A percentile compares a stretch with the other conserved stretches of the same genome.
Evolutionary conservation across 2,329 filamentous ascomycete genomes (phyloP).

Genomic region (Byssochlamys sp.): DNA sequence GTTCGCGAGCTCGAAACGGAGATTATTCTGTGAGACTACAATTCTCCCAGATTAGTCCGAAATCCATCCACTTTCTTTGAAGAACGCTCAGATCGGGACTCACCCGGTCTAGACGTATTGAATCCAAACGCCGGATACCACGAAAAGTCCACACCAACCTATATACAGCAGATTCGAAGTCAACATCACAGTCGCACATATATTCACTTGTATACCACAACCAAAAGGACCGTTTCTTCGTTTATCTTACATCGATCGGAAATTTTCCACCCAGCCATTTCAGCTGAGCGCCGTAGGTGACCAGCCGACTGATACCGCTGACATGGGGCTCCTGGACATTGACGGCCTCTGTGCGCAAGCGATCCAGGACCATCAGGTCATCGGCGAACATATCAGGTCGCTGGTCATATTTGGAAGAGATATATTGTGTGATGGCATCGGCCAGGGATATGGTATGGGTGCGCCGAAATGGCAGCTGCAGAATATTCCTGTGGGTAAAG

Average conservation of each 20-base stretch:
- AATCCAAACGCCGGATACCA: constrained; percentile 95
- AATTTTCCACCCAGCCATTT: constrained; percentile 93
- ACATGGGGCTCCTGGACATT: constrained; percentile 79
- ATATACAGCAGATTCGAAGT: constrained; percentile 7
- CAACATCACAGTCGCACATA: constrained; percentile 1
- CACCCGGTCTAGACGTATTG: constrained; percentile 62
- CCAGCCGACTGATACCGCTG: constrained; percentile 78
- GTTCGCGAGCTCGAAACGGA: constrained; percentile 79
- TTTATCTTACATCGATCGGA: constrained; percentile 66
- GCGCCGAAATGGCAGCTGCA: constrained; percentile 79
- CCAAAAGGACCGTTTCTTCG: background rate
- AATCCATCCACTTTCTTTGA: background rate
- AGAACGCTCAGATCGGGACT: constrained; percentile 11
- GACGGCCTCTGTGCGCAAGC: constrained; percentile 72
- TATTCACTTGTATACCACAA: background rate
- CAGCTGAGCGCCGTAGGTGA: constrained; percentile 82
- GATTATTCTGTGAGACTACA: constrained; percentile 52
- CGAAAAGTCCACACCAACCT: constrained; percentile 89
- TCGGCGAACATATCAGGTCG: constrained; percentile 92
- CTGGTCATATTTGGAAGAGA: constrained; percentile 96
- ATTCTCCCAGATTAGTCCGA: background rate
- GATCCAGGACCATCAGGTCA: constrained; percentile 79
- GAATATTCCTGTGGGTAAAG: constrained; percentile 33
- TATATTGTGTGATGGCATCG: constrained; percentile 81
- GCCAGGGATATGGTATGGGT: constrained; percentile 71